Base-by-base conservation (phyloP, 352 stramenopile species). In the Globisporangium splendens region DNA sequence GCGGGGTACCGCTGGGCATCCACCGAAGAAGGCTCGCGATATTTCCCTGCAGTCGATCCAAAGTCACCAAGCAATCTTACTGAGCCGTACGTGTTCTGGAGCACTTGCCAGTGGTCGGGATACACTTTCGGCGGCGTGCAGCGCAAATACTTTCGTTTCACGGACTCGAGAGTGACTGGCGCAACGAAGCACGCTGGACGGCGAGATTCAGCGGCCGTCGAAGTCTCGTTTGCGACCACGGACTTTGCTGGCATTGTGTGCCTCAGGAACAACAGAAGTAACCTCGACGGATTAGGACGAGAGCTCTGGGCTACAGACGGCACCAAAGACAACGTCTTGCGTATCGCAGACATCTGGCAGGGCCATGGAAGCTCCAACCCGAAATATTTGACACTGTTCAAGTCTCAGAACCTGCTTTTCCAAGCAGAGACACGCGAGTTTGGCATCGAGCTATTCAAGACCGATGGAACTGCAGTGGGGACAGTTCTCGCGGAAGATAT, bases 181-280 rank as follows among this genome's bases (percentile, higher is more conserved):
- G 76, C 72, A 2, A 77, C 81, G 48, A 89, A 95, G 57, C 73
- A 91, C 62, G 82, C 80, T 2, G 82, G 78, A 8, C 72, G 66
- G 15, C 62, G 58, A 12, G 75, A 87, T 48, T 79, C 68, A 8
- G 63, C 73, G 24, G 49, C 68, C 0, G 18, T 66, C 2, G 77
- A 83, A 44, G 62, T 66, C 13, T 70, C 54, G 0, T 70, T 71
- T 22, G 46, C 59, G 11, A 74, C 68, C 11, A 46, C 63, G 3
- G 59, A 81, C 1, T 95, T 95, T 60, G 86, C 84, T 17, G 86
- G 86, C 17, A 86, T 93, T 38, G 64, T 95, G n/a, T 96, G 86
- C 53, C 46, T 88, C 22, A 61, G 48, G 15, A 68, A 80, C 35
- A 49, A 54, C 1, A 39, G 11, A 14, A 22, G 22, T 10, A 42